Base-by-base conservation (phyloP, 768 basidiomycete genomes). In the Lactarius trivialis region DNA sequence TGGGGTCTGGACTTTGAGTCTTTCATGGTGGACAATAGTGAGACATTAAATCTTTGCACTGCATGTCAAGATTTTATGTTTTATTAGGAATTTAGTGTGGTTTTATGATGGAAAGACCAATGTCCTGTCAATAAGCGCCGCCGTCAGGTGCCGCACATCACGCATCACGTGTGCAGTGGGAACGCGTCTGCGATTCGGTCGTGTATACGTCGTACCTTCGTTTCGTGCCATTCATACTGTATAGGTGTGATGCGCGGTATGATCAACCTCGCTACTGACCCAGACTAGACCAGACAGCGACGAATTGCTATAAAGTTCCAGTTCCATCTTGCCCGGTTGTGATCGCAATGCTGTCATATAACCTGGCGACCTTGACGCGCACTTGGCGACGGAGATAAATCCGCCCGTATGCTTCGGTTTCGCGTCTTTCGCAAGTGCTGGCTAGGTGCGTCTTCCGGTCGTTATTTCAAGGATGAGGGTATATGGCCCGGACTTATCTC, bases 371-470 rank as follows among this genome's bases (percentile, higher is more conserved):
- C 41, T n/a, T 43, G 15, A 37, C 15, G 15, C 15, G 4, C 37
- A 17, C 39, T 12, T 28, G 28, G 26, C 21, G 36, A 51, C 36
- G 4, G 14, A n/a, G n/a, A 21, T 51, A 34, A 37, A 4, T 55
- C 17, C 11, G 17, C n/a, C 32, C 28, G 11, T 28, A 58, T 63
- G 58, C 28, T 65, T 59, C 56, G 64, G 24, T 67, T 67, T 43
- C 57, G 66, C 21, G 39, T 64, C n/a, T 61, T 67, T 58, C 66
- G 66, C 45, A 67, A 67, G 64, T 61, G 60, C 41, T 67, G 66
- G 45, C 17, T 67, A 15, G 54, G 66, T 67, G 14, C 33, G 65
- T 65, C 12, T 41, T 7, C n/a, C 15, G 3, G 12, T 45, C 24
- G 21, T 1, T 4, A 7, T 21, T 3, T 39, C 21, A 49, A 26